Conservation (phyloP, 1,284 basidiomycete genomes). For the Naganishia liquefaciens region DNA sequence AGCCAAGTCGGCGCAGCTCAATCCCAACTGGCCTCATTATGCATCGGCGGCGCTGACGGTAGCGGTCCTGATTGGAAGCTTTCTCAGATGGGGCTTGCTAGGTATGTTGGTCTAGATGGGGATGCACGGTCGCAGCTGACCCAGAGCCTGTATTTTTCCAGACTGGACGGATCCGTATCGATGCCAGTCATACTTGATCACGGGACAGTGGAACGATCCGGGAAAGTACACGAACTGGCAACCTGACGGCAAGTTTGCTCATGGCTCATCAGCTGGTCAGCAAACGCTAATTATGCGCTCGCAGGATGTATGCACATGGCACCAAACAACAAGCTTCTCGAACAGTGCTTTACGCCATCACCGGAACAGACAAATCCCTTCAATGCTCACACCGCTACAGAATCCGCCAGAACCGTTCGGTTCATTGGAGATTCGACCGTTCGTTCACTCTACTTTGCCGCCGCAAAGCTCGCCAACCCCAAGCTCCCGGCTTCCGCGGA, state of each 20-base stretch:
- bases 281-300: not conserved
- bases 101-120: constrained; percentile 39
- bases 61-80: constrained; percentile 49
- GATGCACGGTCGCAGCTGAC: constrained; percentile 4
- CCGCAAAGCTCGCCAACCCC: constrained; percentile 64
- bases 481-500: constrained; percentile 55
- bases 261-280: not conserved
- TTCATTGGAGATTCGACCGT: constrained; percentile 87
- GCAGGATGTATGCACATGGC: constrained; percentile 72
- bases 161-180: constrained; percentile 71
- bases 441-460: constrained; percentile 73
- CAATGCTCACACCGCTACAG: constrained; percentile 7
- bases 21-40: constrained; percentile 54
- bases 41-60: constrained; percentile 51
- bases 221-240: constrained; percentile 70
- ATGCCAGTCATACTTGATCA: constrained; percentile 68
- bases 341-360: constrained; percentile 59
- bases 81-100: constrained; percentile 52
- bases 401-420: constrained; percentile 56
- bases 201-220: constrained; percentile 75
- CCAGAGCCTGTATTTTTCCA: constrained; percentile 45
- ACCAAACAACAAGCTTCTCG: constrained; percentile 62
- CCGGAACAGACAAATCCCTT: constrained; percentile 45
- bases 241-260: constrained; percentile 66
- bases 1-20: constrained; percentile 40